Conservation (phyloP, 176 grass and related monocot species). For the Puccinellia tenuiflora region DNA sequence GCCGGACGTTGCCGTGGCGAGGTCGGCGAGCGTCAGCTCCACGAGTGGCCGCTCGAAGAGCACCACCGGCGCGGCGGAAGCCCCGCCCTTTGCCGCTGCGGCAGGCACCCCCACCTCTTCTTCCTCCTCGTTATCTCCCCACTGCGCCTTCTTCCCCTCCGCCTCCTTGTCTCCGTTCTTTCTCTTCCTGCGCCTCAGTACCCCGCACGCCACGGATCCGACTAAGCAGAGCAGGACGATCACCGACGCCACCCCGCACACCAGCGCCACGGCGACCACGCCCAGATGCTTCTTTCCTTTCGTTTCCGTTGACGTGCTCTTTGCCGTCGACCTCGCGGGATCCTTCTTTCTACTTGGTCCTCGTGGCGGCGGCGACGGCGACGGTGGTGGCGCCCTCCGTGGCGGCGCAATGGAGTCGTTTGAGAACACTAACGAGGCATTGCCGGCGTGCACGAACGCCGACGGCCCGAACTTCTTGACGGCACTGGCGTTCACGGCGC, state of each 20-base stretch:
- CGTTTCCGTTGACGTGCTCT: background rate
- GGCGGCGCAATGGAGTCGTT: background rate
- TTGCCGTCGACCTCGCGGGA: background rate
- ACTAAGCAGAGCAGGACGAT: slow-evolving; percentile 35
- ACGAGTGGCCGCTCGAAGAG: slow-evolving; percentile 85
- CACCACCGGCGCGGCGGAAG: slow-evolving; percentile 58
- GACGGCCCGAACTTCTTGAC: slow-evolving; percentile 59
- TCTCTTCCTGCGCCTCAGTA: slow-evolving; percentile 9
- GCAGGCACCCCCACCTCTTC: slow-evolving; percentile 3
- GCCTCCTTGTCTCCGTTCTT: background rate
- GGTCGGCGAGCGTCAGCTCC: slow-evolving; percentile 66
- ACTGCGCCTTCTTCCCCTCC: slow-evolving; percentile 14
- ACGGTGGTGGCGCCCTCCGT: background rate
- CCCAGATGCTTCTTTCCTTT: slow-evolving; percentile 2
- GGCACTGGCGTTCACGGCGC: slow-evolving; percentile 28
- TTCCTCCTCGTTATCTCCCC: background rate
- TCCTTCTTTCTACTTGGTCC: background rate
- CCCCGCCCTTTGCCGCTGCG: slow-evolving; percentile 37
- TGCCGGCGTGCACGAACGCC: slow-evolving; percentile 63
- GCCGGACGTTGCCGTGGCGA: slow-evolving; percentile 63
- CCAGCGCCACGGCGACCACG: slow-evolving; percentile 27
- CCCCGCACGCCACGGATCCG: slow-evolving; percentile 44
- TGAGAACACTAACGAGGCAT: slow-evolving; percentile 29
- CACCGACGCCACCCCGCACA: slow-evolving; percentile 34
- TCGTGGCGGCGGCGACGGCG: background rate